These are phyloP conservation scores for Zygosaccharomyces pseudobailii DNA, from an alignment of 1,139 yeast species.

Conservation along the genomic window DNA sequence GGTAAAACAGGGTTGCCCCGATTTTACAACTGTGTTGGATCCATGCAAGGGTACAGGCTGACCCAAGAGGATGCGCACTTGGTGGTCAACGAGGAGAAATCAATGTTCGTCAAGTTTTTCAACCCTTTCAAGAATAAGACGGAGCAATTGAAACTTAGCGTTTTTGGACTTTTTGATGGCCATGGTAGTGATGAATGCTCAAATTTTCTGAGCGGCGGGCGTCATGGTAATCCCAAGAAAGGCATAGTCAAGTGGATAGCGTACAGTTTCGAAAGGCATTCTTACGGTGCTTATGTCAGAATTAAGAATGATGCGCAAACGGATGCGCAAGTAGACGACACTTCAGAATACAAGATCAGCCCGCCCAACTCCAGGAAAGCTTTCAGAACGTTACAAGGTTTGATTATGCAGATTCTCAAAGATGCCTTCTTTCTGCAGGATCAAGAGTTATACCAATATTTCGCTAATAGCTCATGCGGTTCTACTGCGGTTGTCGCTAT, in stretches of 20 bases:
- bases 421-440: constrained; percentile 58
- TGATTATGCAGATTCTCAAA: constrained; percentile 41
- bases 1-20: constrained; percentile 15
- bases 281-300: constrained; percentile 21
- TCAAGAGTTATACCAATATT: constrained; percentile 43
- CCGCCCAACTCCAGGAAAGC: constrained; percentile 16
- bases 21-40: constrained; percentile 59
- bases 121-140: constrained; percentile 29
- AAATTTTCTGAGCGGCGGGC: constrained; percentile 45
- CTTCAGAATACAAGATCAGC: constrained; percentile 1
- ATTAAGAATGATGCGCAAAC: constrained; percentile 3
- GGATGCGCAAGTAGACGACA: constrained; percentile 5
- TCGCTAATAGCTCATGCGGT: constrained; percentile 50
- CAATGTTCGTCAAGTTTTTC: constrained; percentile 28
- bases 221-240: constrained; percentile 27
- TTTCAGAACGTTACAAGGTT: constrained; percentile 35
- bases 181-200: constrained; percentile 71
- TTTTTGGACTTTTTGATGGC: constrained; percentile 76
- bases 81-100: constrained; percentile 33
- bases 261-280: constrained; percentile 30
- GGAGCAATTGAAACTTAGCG: constrained; percentile 40
- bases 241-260: constrained; percentile 32
- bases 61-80: constrained; percentile 76
- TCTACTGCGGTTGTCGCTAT: constrained; percentile 61
- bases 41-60: constrained; percentile 75